These are phyloP conservation scores for Calocybe cyanea DNA, from an alignment of 768 basidiomycete genomes.

Conservation along the genomic window DNA sequence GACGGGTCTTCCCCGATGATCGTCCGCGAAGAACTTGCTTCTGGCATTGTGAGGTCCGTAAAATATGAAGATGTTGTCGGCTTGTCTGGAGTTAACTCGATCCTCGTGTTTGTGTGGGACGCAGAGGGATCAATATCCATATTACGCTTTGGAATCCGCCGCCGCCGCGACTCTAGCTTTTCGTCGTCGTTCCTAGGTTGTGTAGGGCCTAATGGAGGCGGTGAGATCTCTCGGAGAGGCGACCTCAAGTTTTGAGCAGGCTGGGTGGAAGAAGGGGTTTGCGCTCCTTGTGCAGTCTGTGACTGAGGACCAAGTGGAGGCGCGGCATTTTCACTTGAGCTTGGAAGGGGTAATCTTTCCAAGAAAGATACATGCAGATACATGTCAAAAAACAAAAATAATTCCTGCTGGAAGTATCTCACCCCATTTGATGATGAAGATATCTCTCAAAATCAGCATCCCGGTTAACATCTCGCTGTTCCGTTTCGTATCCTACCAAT, in stretches of 20 bases:
- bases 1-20: slow-evolving; percentile 4
- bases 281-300: slow-evolving; percentile 11
- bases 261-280: slow-evolving; percentile 15
- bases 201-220: slow-evolving; percentile 25
- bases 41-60: slow-evolving; percentile 1
- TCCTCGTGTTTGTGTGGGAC: background rate
- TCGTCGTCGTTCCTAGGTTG: slow-evolving; percentile 30
- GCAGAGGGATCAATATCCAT: slow-evolving; percentile 1
- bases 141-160: slow-evolving; percentile 26
- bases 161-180: slow-evolving; percentile 34
- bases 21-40: slow-evolving; percentile 9
- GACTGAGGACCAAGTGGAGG: slow-evolving; percentile 9
- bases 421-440: slow-evolving; percentile 69
- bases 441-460: slow-evolving; percentile 57
- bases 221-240: slow-evolving; percentile 37
- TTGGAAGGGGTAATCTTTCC: slow-evolving; percentile 23
- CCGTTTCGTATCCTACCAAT: slow-evolving; percentile 57
- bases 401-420: slow-evolving; percentile 19
- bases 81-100: background rate
- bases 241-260: slow-evolving; percentile 22
- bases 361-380: slow-evolving; percentile 2
- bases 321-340: slow-evolving; percentile 9
- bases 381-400: too few species aligned
- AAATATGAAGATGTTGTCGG: slow-evolving; percentile 17
- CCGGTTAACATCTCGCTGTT: slow-evolving; percentile 60